These are phyloP conservation scores for Xerophyta viscosa DNA, from an alignment of 106 monocot genomes.

Conservation along the genomic window DNA sequence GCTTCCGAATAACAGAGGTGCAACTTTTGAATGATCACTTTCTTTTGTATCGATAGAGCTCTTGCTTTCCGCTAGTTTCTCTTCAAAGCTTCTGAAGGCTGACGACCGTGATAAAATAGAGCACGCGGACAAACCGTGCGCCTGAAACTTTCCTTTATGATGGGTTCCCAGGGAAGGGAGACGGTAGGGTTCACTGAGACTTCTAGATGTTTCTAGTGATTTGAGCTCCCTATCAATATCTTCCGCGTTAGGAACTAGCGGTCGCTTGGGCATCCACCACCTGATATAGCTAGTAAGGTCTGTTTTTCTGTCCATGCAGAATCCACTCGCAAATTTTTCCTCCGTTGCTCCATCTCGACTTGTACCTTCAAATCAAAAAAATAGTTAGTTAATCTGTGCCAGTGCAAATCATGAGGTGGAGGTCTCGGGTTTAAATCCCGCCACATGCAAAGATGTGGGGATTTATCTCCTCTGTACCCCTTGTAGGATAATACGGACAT, in stretches of 20 bases:
- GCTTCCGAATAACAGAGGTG: conserved; percentile 21
- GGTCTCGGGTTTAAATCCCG: too few species aligned
- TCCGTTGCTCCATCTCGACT: conserved; percentile 37
- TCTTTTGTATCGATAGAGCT: conserved; percentile 20
- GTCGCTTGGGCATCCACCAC: conserved; percentile 77
- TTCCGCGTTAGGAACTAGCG: conserved; percentile 24
- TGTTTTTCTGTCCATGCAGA: conserved; percentile 73
- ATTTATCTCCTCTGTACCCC: not conserved
- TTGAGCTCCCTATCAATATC: conserved; percentile 55
- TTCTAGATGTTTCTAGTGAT: conserved; percentile 38
- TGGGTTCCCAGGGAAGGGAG: conserved; percentile 57
- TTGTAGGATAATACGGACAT: too few species aligned
- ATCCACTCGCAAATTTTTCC: conserved; percentile 37
- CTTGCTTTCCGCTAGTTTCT: conserved; percentile 35
- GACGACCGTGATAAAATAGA: conserved; percentile 62
- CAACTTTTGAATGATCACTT: conserved; percentile 26
- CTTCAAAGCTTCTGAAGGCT: conserved; percentile 71
- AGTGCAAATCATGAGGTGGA: too few species aligned
- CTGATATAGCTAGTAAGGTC: conserved; percentile 71
- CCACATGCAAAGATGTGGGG: too few species aligned
- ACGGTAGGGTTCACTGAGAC: conserved; percentile 64
- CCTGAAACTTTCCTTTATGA: conserved; percentile 24
- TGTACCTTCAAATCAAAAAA: conserved; percentile 21
- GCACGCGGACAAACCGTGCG: conserved; percentile 41
- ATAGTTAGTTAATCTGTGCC: too few species aligned